Base-by-base conservation (phyloP, 768 basidiomycete species). In the Hygrocybe coccinea region DNA sequence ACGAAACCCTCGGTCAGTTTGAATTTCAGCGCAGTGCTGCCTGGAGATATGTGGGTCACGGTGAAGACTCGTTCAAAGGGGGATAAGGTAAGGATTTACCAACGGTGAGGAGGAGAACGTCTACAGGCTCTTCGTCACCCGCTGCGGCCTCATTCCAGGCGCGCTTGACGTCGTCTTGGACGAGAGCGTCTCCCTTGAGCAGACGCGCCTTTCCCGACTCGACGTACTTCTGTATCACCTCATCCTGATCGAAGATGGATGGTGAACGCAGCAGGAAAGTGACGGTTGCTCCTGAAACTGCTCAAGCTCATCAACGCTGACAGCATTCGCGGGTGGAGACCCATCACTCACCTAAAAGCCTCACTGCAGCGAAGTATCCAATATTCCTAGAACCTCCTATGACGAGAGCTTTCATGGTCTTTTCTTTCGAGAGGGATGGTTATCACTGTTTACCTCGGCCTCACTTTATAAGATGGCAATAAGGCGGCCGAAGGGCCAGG, bases 261-360 rank as follows among this genome's bases (percentile, higher is more conserved):
- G 77, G 69, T 15, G 71, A 74, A 29, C 87, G 80, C 35, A 88
- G 73, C 11, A 87, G 73, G 60, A 84, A 87, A 0, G 84, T 85
- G 0, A 87, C 81, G 1, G 75, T 81, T 2, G 79, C 74, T 37
- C 86, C 85, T 50, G 74, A 67, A 5, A 72, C 86, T 87, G 60
- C 47, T 51, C 43, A 50, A 45, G 1, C 39, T n/a, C 35, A 19
- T 34, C 15, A 45, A 22, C 29, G 29, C 37, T 21, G 2, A 50
- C 8, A 19, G 17, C 17, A 22, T 34, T 33, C 48, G 15, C 33
- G 50, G n/a, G n/a, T n/a, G n/a, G n/a, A n/a, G n/a, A n/a, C 36
- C 5, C 12, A 17, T 52, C 6, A 64, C 74, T 24, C 56, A 80
- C 80, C 71, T 10, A 82, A 73, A 6, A 83, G 68, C n/a, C 78